A percentile compares a stretch with the other conserved stretches of the same genome.
phyloP scores from a whole-genome alignment of 192 early-diverging fungal genomes.

The Jimgerdemannia lactiflua region DNA sequence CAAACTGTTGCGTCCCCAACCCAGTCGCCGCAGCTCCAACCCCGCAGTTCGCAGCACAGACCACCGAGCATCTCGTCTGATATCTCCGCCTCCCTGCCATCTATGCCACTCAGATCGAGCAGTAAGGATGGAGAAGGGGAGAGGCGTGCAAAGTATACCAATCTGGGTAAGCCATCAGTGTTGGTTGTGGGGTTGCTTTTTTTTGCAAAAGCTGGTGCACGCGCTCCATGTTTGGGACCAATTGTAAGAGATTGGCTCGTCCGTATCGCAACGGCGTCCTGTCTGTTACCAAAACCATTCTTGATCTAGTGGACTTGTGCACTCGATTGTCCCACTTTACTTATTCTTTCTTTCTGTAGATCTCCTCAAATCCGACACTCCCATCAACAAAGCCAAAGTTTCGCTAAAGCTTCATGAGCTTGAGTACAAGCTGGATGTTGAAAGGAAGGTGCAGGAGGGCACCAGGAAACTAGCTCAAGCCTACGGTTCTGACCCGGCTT shows the following conservation, averaged over 20 bases:
- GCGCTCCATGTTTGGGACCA: slow-evolving; percentile 19
- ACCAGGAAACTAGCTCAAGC: slow-evolving; percentile 65
- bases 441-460: slow-evolving; percentile 88
- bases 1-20: too few relatives aligned
- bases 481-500: slow-evolving; percentile 45
- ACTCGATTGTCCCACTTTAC: slow-evolving; percentile 7
- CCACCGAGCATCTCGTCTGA: slow-evolving; percentile 14
- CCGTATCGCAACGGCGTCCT: slow-evolving; percentile 7
- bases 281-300: slow-evolving; percentile 13
- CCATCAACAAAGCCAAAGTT: slow-evolving; percentile 66
- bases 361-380: slow-evolving; percentile 64
- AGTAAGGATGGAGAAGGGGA: not conserved
- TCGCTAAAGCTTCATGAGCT: slow-evolving; percentile 85
- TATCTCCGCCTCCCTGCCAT: slow-evolving; percentile 1
- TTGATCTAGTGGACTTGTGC: slow-evolving; percentile 20
- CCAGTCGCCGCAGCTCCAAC: slow-evolving; percentile 10
- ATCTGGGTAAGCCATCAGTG: slow-evolving; percentile 10
- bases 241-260: slow-evolving; percentile 12
- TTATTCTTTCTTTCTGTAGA: slow-evolving; percentile 49
- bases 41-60: slow-evolving; percentile 15
- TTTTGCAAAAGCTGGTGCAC: slow-evolving; percentile 19
- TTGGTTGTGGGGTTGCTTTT: slow-evolving; percentile 9
- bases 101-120: too few relatives aligned
- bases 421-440: slow-evolving; percentile 89
- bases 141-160: slow-evolving; percentile 22